These are phyloP conservation scores for Eurotiales sp. DNA, from an alignment of 2,329 filamentous ascomycete species.

Conservation along the genomic window DNA sequence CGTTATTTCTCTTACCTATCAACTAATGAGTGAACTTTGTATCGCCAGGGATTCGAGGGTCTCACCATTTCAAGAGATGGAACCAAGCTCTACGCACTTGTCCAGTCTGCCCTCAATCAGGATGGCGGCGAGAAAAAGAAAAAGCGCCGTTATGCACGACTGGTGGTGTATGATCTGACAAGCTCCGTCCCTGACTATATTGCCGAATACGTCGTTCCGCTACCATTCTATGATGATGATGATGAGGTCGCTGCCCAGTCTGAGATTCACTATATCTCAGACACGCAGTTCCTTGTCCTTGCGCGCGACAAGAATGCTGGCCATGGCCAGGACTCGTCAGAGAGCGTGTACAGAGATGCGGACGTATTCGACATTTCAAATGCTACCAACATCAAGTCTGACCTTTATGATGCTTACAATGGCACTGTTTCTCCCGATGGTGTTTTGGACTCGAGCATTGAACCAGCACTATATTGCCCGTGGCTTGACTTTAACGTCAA, in stretches of 20 bases:
- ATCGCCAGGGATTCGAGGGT: constrained; percentile 65
- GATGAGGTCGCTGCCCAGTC: constrained; percentile 62
- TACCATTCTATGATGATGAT: constrained; percentile 55
- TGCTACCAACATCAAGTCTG: constrained; percentile 59
- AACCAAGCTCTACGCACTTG: constrained; percentile 59
- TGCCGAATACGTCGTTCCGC: constrained; percentile 63
- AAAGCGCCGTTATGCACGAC: constrained; percentile 55
- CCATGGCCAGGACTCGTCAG: constrained; percentile 50
- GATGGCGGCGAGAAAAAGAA: constrained; percentile 57
- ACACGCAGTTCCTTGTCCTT: constrained; percentile 64
- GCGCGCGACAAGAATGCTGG: constrained; percentile 61
- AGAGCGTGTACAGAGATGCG: constrained; percentile 63
- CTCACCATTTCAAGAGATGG: constrained; percentile 62
- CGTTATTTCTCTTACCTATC: background rate
- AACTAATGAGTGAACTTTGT: background rate
- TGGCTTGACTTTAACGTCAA: constrained; percentile 69
- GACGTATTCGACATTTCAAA: constrained; percentile 64
- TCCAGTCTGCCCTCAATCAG: constrained; percentile 63
- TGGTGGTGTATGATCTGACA: constrained; percentile 62
- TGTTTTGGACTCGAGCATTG: constrained; percentile 52
- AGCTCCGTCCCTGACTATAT: constrained; percentile 44
- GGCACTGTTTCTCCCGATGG: constrained; percentile 51
- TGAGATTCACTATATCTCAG: constrained; percentile 62
- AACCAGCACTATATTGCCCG: constrained; percentile 58
- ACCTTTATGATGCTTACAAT: constrained; percentile 32